A percentile compares a stretch with the other conserved stretches of the same genome.
Evolutionary conservation across 129 eudicot genomes (phyloP).

Genomic region (Lactuca sativa): DNA sequence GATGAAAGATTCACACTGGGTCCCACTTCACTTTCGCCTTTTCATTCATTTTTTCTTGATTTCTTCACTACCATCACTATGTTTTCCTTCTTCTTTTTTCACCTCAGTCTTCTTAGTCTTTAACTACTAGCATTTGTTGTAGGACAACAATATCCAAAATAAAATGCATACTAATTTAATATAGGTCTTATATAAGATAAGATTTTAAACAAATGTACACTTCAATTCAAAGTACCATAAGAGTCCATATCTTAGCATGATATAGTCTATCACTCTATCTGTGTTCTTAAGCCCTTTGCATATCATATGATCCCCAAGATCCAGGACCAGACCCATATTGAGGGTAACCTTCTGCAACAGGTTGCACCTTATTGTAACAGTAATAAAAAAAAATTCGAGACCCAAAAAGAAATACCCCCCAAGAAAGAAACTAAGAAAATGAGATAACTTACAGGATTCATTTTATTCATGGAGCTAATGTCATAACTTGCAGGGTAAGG

Average conservation of each 20-base stretch:
- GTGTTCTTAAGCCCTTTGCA: slow-evolving; percentile 72
- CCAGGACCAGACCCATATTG: slow-evolving; percentile 90
- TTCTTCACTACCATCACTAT: too few relatives aligned
- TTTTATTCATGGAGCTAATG: background rate
- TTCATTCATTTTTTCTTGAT: too few relatives aligned
- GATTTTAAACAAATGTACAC: slow-evolving; percentile 48
- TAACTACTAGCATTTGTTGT: slow-evolving; percentile 31
- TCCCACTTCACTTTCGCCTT: too few relatives aligned
- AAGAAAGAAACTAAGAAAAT: background rate
- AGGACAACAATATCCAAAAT: slow-evolving; percentile 25
- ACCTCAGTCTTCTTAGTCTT: too few relatives aligned
- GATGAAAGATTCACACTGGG: too few relatives aligned
- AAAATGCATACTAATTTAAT: slow-evolving; percentile 25
- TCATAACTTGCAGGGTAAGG: slow-evolving; percentile 77
- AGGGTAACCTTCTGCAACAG: slow-evolving; percentile 77
- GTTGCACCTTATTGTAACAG: slow-evolving; percentile 45
- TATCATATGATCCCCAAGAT: slow-evolving; percentile 75
- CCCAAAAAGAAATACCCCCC: slow-evolving; percentile 1
- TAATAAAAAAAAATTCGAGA: slow-evolving; percentile 1
- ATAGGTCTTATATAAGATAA: slow-evolving; percentile 33
- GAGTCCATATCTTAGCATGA: slow-evolving; percentile 34
- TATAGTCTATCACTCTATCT: slow-evolving; percentile 44
- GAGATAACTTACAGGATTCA: slow-evolving; percentile 46
- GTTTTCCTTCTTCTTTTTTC: too few relatives aligned
- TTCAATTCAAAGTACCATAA: slow-evolving; percentile 48